Conservation (phyloP, 2,329 filamentous ascomycete species). For the Nemania diffusa region DNA sequence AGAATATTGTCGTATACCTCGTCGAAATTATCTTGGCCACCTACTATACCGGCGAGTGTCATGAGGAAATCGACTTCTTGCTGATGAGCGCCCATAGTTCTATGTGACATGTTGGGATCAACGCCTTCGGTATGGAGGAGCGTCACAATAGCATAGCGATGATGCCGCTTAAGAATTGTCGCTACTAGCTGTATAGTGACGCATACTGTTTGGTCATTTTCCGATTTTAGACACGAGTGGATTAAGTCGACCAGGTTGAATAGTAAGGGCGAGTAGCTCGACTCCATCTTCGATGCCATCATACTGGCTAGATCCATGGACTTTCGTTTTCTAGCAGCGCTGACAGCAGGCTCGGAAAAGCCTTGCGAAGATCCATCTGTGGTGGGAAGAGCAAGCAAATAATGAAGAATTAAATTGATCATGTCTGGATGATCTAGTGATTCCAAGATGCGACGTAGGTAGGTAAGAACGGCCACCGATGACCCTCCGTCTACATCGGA, state of each 20-base stretch:
- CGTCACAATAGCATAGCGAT: constrained; percentile 83
- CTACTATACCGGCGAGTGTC: constrained; percentile 73
- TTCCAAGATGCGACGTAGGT: constrained; percentile 89
- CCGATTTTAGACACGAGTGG: constrained; percentile 83
- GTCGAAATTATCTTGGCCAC: constrained; percentile 75
- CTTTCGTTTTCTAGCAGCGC: constrained; percentile 81
- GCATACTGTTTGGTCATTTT: constrained; percentile 87
- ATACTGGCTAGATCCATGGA: constrained; percentile 88
- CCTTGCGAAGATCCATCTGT: constrained; percentile 52
- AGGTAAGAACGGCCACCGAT: constrained; percentile 93
- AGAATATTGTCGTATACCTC: constrained; percentile 77
- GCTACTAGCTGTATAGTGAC: constrained; percentile 90
- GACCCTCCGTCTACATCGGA: constrained; percentile 97
- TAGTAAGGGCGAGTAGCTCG: constrained; percentile 80
- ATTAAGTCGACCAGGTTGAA: constrained; percentile 96
- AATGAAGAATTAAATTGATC: constrained; percentile 92
- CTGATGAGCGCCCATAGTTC: constrained; percentile 79
- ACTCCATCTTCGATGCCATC: constrained; percentile 78
- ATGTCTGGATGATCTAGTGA: constrained; percentile 92
- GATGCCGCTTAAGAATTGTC: constrained; percentile 86
- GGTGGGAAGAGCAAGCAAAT: constrained; percentile 84
- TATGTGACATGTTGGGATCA: constrained; percentile 62
- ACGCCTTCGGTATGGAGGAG: constrained; percentile 75
- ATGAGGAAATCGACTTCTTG: constrained; percentile 79
- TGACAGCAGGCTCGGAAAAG: constrained; percentile 63